Evolutionary conservation across 441 rosid species (phyloP), one percentile per base, ranked within the genome.

Genomic region (Erodium chrysanthum): DNA sequence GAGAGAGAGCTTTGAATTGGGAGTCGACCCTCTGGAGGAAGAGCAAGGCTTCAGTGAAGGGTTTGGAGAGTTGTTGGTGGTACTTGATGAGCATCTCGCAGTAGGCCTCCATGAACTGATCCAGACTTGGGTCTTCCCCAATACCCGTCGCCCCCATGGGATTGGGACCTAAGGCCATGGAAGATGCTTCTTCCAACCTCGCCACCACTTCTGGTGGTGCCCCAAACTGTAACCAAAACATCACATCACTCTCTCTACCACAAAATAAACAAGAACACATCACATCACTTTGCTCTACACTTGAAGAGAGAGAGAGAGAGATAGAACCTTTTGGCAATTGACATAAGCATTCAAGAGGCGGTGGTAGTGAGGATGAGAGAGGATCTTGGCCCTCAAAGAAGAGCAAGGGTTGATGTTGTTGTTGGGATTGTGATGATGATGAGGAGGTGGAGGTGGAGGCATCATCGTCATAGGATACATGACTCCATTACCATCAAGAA

Each of bases 91-190:
- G 83, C 99, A 95, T 95, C 89, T 95, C 99, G 61, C 97, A 95
- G 71, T 95, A 95, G 35, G 99, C 99, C 74, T 95, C 97, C 99
- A 95, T 95, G 86, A 95, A 92, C 78, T 95, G 98, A 74, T 95
- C 99, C 66, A 95, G 89, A 1, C 86, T 92, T 42, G 99, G 99
- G 78, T 95, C 99, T 82, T 92, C 95, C 21, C 98, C 98, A 7
- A 88, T 21, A 65, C 84, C 73, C 3, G 83, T 33, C 1, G 84
- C 76, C 10, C 31, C 67, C 69, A 69, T 64, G 11, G 88, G 73
- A 0, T 77, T 86, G 0, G 84, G 89, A 6, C 5, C 35, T 2
- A 2, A 31, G 5, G 35, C 2, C 9, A 91, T 76, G 0, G 89
- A 83, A 62, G 87, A 85, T 5, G 84, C 91, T 70, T 83, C 96